Evolutionary conservation across 2,329 filamentous ascomycete genomes (phyloP), one percentile per base, ranked within the genome.

Genomic region (Venturia oleaginea): DNA sequence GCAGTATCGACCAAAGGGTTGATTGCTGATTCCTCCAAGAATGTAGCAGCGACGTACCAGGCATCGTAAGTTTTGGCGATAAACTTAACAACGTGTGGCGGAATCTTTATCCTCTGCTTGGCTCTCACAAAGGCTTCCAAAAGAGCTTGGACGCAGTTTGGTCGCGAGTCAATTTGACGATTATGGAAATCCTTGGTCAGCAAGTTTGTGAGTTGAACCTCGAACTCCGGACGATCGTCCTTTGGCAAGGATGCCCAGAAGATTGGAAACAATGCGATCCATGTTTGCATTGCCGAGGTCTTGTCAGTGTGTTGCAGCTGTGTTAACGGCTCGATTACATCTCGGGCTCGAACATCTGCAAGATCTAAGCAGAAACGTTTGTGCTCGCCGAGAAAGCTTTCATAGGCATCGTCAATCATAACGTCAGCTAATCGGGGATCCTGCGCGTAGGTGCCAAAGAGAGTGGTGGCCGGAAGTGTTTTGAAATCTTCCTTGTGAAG

Each of bases 171-270:
- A 64, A 97, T 87, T 73, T 99, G 94, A 62, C 93, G 86, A 67
- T 90, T 90, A 74, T 99, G 94, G 74, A 93, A 97, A 71, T 99
- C 95, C 72, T 96, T 96, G 2, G 93, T 96, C 11, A 99, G 81
- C 13, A 99, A 81, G 3, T 86, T 83, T n/a, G 97, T 90, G 76
- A 99, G 85, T 17, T 91, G 92, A 70, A 92, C 91, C 75, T 97
- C 91, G 40, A 99, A 82, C 67, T 99, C 94, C 37, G 85, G 84
- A 64, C 93, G 88, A 71, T 99, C 94, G 68, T 99, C 95, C 70
- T 87, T 90, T 6, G 87, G 85, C 5, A 94, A 84, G 0, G 91
- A 89, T 17, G 92, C 91, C 95, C 94, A 99, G 74, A 89, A 96
- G 69, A 97, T 86, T 0, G 92, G 92, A 79, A 97, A 99, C 61